phyloP scores from a whole-genome alignment of 1,139 yeast species.

The Suhomyces yuchorum region DNA sequence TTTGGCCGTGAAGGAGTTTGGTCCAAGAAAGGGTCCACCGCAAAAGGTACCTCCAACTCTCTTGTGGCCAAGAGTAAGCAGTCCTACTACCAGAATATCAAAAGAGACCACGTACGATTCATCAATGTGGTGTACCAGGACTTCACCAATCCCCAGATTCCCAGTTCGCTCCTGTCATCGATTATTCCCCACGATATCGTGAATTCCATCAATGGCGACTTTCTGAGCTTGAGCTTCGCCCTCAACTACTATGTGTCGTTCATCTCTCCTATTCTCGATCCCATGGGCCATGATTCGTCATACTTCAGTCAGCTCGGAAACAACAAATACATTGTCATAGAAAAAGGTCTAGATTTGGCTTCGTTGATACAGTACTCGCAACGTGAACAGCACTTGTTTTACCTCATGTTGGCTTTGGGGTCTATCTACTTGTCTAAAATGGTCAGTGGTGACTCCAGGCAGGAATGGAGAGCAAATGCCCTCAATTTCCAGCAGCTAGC shows the following conservation, averaged over 20 bases:
- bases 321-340: slow-evolving; percentile 22
- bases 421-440: slow-evolving; percentile 29
- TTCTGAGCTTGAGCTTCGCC: slow-evolving; percentile 25
- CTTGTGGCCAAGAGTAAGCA: slow-evolving; percentile 17
- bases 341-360: slow-evolving; percentile 28
- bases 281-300: slow-evolving; percentile 22
- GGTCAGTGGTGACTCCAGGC: slow-evolving; percentile 12
- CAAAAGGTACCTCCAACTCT: slow-evolving; percentile 5
- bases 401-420: slow-evolving; percentile 30
- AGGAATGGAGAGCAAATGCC: slow-evolving; percentile 25
- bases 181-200: slow-evolving; percentile 28
- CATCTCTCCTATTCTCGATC: slow-evolving; percentile 33
- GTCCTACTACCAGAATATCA: slow-evolving; percentile 20
- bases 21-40: slow-evolving; percentile 17
- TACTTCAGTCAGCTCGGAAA: slow-evolving; percentile 18
- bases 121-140: slow-evolving; percentile 23
- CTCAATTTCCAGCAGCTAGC: slow-evolving; percentile 23
- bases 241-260: slow-evolving; percentile 30
- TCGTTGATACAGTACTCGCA: slow-evolving; percentile 31
- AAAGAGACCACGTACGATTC: slow-evolving; percentile 22
- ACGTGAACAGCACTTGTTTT: slow-evolving; percentile 25
- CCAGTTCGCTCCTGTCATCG: slow-evolving; percentile 16
- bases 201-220: slow-evolving; percentile 17
- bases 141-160: slow-evolving; percentile 12
- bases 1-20: slow-evolving; percentile 40